phyloP scores from a whole-genome alignment of 1,139 yeast genomes.

The Geotrichum reessii region DNA sequence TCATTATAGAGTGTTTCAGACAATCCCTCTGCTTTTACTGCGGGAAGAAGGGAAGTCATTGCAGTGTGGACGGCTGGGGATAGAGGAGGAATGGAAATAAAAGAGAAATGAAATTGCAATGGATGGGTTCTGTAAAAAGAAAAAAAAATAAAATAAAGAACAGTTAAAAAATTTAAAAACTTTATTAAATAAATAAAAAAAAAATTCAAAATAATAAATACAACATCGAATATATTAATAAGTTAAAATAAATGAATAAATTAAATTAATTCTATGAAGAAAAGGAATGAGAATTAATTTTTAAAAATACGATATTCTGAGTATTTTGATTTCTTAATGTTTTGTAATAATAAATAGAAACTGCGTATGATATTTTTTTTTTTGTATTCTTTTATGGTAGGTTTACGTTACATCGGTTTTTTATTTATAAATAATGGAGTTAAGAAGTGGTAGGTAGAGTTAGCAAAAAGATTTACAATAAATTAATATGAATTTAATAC shows the following conservation, averaged over 20 bases:
- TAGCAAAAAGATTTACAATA: not conserved
- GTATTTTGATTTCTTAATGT: no score
- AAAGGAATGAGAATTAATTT: no score
- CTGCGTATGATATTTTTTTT: no score
- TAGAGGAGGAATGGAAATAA: not conserved
- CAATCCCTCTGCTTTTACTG: conserved; percentile 3
- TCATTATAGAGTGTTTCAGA: not conserved
- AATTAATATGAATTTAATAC: not conserved
- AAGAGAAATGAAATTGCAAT: not conserved
- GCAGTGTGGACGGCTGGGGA: not conserved
- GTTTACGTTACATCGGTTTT: not conserved
- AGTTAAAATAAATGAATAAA: no score
- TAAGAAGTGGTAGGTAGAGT: no score
- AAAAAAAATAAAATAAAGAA: not conserved
- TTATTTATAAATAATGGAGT: not conserved
- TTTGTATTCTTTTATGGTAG: no score
- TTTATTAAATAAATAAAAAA: not conserved
- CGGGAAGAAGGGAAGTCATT: conserved; percentile 5
- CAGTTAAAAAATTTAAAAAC: no score
- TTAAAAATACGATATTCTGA: no score
- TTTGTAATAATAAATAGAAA: no score
- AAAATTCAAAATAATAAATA: not conserved
- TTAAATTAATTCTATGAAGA: no score
- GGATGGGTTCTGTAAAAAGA: not conserved
- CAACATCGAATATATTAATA: not conserved